phyloP scores from a whole-genome alignment of 2,329 filamentous ascomycete species.

The Lachnellula occidentalis region DNA sequence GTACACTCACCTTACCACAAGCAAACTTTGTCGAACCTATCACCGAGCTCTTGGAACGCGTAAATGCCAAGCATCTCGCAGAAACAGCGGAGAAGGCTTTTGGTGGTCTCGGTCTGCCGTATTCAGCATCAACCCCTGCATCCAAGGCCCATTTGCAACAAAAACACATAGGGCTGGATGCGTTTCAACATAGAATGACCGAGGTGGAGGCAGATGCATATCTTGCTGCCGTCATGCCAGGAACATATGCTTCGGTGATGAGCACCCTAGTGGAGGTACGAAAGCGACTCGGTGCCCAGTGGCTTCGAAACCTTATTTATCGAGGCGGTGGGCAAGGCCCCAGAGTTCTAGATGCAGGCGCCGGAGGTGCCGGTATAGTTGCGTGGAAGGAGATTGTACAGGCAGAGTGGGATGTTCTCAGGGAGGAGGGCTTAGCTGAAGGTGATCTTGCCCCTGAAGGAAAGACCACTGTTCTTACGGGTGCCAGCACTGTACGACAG shows the following conservation, averaged over 20 bases:
- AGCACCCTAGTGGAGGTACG: conserved; percentile 67
- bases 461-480: conserved; percentile 75
- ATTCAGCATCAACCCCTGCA: conserved; percentile 67
- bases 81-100: conserved; percentile 68
- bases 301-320: conserved; percentile 58
- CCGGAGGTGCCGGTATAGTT: conserved; percentile 65
- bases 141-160: conserved; percentile 52
- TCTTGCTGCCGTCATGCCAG: conserved; percentile 63
- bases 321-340: conserved; percentile 49
- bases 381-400: conserved; percentile 74
- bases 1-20: conserved; percentile 69
- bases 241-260: conserved; percentile 62
- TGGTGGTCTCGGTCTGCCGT: conserved; percentile 70
- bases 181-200: conserved; percentile 60
- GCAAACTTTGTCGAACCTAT: conserved; percentile 66
- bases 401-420: conserved; percentile 74
- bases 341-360: conserved; percentile 68
- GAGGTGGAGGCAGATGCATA: conserved; percentile 73
- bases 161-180: conserved; percentile 58
- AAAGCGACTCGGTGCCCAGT: conserved; percentile 64
- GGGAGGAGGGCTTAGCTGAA: conserved; percentile 40
- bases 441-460: conserved; percentile 54
- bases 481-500: conserved; percentile 67
- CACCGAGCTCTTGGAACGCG: conserved; percentile 58
- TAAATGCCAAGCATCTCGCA: conserved; percentile 68